phyloP scores from a whole-genome alignment of 768 basidiomycete genomes.

The Wakefieldia striispora region DNA sequence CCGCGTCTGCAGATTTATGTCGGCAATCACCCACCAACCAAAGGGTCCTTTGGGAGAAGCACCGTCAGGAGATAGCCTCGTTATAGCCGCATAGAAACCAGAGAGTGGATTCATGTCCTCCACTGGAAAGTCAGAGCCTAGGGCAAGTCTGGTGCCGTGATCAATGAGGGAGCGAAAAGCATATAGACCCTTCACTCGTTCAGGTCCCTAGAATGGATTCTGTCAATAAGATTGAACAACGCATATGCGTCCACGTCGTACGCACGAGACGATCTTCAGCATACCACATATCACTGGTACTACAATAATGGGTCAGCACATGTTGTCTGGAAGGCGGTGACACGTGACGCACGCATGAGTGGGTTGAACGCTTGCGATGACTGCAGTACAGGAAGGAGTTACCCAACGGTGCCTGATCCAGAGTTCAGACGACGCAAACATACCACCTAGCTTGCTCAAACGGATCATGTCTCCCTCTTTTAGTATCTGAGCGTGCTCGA shows the following conservation, averaged over 20 bases:
- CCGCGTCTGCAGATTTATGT: not conserved
- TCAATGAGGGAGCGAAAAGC: slow-evolving; percentile 77
- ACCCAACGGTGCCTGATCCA: not conserved
- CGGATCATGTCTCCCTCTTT: slow-evolving; percentile 71
- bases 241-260: not conserved
- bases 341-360: slow-evolving; percentile 69
- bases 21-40: slow-evolving; percentile 62
- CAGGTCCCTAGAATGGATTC: slow-evolving; percentile 56
- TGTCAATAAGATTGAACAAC: not conserved
- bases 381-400: slow-evolving; percentile 34
- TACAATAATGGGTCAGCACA: slow-evolving; percentile 22
- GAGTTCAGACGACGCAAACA: not conserved
- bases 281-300: slow-evolving; percentile 87
- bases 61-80: slow-evolving; percentile 67
- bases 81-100: slow-evolving; percentile 86
- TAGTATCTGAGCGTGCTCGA: slow-evolving; percentile 92
- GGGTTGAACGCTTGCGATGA: slow-evolving; percentile 89
- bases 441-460: slow-evolving; percentile 78
- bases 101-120: slow-evolving; percentile 82
- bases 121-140: slow-evolving; percentile 91
- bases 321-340: not conserved
- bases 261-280: slow-evolving; percentile 77
- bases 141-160: slow-evolving; percentile 62
- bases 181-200: slow-evolving; percentile 82
- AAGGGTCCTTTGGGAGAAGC: slow-evolving; percentile 76